Conservation (phyloP, 768 basidiomycete species). For the Clitopilus hobsonii region DNA sequence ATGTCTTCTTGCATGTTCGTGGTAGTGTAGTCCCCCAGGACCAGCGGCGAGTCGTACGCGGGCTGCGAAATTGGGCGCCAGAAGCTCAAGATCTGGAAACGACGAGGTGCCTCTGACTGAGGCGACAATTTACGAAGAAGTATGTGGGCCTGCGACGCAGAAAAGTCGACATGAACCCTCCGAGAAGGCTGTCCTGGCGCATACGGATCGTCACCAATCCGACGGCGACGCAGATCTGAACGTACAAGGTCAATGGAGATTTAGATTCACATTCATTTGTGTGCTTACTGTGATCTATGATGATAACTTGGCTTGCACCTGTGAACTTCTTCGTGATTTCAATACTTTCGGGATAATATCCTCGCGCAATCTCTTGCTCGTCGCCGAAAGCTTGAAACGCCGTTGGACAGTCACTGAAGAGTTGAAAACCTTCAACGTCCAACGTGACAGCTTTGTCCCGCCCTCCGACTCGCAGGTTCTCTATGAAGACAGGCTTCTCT, state of each 20-base stretch:
- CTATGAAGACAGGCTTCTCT: not conserved
- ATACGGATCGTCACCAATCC: not conserved
- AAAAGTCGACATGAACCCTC: not conserved
- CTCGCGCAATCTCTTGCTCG: slow-evolving; percentile 31
- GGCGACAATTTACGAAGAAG: not conserved
- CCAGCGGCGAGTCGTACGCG: slow-evolving; percentile 45
- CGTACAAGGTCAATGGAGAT: not conserved
- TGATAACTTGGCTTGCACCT: slow-evolving; percentile 37
- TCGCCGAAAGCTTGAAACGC: slow-evolving; percentile 10
- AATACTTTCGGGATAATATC: slow-evolving; percentile 43
- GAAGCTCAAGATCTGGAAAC: slow-evolving; percentile 51
- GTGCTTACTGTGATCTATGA: slow-evolving; percentile 43
- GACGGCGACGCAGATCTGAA: not conserved
- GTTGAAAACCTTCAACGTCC: slow-evolving; percentile 5
- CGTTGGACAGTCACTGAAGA: slow-evolving; percentile 2
- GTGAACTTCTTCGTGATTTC: slow-evolving; percentile 40
- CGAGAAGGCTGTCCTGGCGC: not conserved
- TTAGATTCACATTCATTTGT: not conserved
- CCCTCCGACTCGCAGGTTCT: not conserved
- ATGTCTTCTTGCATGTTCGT: slow-evolving; percentile 34
- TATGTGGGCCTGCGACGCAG: not conserved
- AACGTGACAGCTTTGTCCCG: slow-evolving; percentile 3
- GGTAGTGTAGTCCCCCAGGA: slow-evolving; percentile 42
- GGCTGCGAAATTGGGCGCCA: slow-evolving; percentile 47
- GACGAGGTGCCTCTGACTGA: slow-evolving; percentile 28